Evolutionary conservation across 768 basidiomycete species (phyloP).

Genomic region (button mushroom (Agaricus bisporus)): DNA sequence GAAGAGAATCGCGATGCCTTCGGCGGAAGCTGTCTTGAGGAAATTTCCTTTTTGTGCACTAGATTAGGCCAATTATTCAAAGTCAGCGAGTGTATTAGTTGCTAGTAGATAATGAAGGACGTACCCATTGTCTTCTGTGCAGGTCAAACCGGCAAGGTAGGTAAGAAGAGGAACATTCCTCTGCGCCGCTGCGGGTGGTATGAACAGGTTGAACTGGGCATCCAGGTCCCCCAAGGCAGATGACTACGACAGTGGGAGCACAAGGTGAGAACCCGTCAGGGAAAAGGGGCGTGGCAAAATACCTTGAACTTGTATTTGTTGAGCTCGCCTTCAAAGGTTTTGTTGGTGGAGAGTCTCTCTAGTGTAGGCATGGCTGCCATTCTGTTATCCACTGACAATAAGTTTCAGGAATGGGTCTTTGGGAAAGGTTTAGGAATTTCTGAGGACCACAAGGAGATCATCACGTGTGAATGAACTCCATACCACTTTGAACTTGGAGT

Average conservation of each 20-base stretch:
- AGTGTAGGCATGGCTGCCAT: conserved; percentile 25
- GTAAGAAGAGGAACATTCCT: conserved; percentile 61
- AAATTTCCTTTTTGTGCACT: conserved; percentile 95
- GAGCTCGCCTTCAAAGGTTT: conserved; percentile 74
- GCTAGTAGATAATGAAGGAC: conserved; percentile 13
- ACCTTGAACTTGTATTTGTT: conserved; percentile 85
- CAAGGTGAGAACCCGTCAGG: not conserved
- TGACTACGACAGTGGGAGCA: conserved; percentile 40
- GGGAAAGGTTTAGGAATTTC: conserved; percentile 6
- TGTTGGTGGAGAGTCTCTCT: conserved; percentile 70
- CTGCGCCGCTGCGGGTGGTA: conserved; percentile 55
- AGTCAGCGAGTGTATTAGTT: not conserved
- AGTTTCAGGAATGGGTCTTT: not conserved
- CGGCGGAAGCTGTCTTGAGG: conserved; percentile 74
- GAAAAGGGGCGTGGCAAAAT: not conserved
- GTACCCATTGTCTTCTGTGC: conserved; percentile 91
- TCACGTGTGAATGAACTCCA: conserved; percentile 2
- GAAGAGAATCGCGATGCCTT: conserved; percentile 88
- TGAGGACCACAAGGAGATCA: conserved; percentile 1
- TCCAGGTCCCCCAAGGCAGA: conserved; percentile 59
- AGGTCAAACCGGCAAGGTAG: conserved; percentile 86
- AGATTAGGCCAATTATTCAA: not conserved
- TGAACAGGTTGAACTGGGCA: conserved; percentile 84
- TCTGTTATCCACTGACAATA: not conserved
- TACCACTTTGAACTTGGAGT: too few relatives aligned